Percentiles rank a stretch among this genome's conserved stretches.
phyloP scores from a whole-genome alignment of 805 yeast genomes.

The Suhomyces xylopsoci region DNA sequence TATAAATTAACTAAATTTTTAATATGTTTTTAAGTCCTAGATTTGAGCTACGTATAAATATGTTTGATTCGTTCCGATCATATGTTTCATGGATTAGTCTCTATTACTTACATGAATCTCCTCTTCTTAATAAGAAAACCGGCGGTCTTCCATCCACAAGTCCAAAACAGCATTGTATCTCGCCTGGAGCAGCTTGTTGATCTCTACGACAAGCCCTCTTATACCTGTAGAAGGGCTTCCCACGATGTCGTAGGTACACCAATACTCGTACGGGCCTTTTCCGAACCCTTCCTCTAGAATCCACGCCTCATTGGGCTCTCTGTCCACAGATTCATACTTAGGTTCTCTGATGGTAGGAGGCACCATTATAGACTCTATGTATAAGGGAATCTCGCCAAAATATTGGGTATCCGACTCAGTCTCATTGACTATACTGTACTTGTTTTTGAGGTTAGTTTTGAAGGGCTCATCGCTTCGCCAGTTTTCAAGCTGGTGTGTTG shows the following conservation, averaged over 20 bases:
- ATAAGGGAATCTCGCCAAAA: constrained; percentile 13
- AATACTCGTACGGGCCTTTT: constrained; percentile 20
- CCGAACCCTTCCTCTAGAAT: constrained; percentile 12
- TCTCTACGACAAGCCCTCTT: constrained; percentile 18
- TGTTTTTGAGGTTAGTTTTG: constrained; percentile 12
- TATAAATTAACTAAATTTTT: too few species aligned
- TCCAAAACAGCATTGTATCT: constrained; percentile 19
- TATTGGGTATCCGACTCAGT: background rate
- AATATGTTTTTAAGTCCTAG: background rate
- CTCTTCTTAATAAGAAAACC: background rate
- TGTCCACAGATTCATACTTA: constrained; percentile 11
- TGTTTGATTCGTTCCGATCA: background rate
- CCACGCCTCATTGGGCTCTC: constrained; percentile 31
- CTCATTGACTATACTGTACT: constrained; percentile 8
- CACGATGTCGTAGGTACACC: constrained; percentile 35
- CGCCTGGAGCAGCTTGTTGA: constrained; percentile 9
- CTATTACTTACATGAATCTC: too few species aligned
- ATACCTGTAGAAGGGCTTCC: constrained; percentile 19
- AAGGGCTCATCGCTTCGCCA: constrained; percentile 16
- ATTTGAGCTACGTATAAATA: background rate
- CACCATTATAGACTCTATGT: constrained; percentile 19
- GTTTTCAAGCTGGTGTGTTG: constrained; percentile 36
- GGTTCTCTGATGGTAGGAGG: constrained; percentile 22
- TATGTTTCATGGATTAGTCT: background rate
- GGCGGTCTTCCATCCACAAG: constrained; percentile 20